Conservation (phyloP, 331 rosid species). For the Pyrus hybrid region DNA sequence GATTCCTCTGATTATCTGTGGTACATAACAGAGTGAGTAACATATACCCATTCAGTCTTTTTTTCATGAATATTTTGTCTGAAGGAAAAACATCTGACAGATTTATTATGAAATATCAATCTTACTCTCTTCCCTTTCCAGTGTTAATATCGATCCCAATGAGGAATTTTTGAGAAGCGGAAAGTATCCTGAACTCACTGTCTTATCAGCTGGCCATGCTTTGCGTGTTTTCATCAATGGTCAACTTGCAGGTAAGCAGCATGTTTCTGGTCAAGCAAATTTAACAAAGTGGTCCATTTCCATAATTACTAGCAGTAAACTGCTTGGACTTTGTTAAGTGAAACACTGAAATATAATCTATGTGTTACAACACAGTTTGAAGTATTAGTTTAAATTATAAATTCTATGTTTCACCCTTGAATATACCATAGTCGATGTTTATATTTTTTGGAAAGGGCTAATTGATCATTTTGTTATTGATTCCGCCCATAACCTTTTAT, state of each 20-base stretch:
- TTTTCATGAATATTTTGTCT: not conserved
- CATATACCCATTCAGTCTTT: not conserved
- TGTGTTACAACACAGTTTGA: not conserved
- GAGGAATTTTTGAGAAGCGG: constrained; percentile 71
- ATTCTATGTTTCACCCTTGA: not conserved
- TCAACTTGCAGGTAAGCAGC: constrained; percentile 64
- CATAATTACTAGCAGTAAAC: not conserved
- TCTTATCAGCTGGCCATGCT: constrained; percentile 89
- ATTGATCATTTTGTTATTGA: constrained; percentile 6
- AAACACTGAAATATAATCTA: not conserved
- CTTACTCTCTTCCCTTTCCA: constrained; percentile 15
- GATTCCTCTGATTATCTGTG: constrained; percentile 90
- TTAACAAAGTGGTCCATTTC: not conserved
- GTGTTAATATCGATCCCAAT: constrained; percentile 54
- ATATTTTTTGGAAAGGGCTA: constrained; percentile 1
- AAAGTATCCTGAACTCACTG: constrained; percentile 56
- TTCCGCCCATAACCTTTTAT: not conserved
- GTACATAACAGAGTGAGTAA: constrained; percentile 97
- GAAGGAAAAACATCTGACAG: not conserved
- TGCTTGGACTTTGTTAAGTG: not conserved
- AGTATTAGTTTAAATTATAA: not conserved
- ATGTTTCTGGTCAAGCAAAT: not conserved
- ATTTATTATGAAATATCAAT: not conserved
- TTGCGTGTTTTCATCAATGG: constrained; percentile 77
- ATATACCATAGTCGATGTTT: not conserved